Base-by-base conservation (phyloP, 805 yeast genomes). In the Candida silvicultrix region DNA sequence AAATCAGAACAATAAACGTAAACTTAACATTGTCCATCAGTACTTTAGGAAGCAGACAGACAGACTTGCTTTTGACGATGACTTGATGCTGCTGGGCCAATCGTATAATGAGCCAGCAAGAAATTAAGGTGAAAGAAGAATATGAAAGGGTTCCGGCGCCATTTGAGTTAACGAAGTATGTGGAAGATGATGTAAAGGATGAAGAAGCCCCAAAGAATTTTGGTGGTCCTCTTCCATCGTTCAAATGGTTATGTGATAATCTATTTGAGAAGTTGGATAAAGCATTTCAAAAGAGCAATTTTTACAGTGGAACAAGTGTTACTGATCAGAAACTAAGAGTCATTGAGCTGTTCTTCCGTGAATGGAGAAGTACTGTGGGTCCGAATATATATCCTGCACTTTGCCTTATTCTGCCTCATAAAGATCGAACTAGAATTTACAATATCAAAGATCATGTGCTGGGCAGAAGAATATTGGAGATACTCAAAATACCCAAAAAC, bases 371-470 rank as follows among this genome's bases (percentile, higher is more conserved):
- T 15, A 63, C 70, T 2, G 81, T 82, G 0, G 89, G 89, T 0
- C 62, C 70, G 16, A 75, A 89, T 60, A 71, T 89, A 3, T 81
- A 74, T 53, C 90, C 92, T 0, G 83, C 83, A 1, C 69, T 85
- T 15, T 66, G 80, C 29, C 67, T 89, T 41, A 67, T 75, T 2
- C 62, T 84, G 23, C 89, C 95, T 0, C 74, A 79, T 44, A 69
- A 78, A 43, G 95, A 87, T 53, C 66, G 73, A 19, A 64, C 64
- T 22, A 66, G 89, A 38, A 63, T 73, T 38, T 87, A 81, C 60
- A 73, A 78, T 50, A 68, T 87, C 37, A 81, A 79, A 58, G 96
- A 89, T 50, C 67, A 68, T 18, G 72, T 78, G 0, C 61, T 90
- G 31, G 85, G 83, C 0, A 67, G 63, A 44, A 54, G 75, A 5